A percentile compares a stretch with the other conserved stretches of the same genome.
Evolutionary conservation across 371 early-diverging fungal species (phyloP).

Genomic region (Mortierella sp.): DNA sequence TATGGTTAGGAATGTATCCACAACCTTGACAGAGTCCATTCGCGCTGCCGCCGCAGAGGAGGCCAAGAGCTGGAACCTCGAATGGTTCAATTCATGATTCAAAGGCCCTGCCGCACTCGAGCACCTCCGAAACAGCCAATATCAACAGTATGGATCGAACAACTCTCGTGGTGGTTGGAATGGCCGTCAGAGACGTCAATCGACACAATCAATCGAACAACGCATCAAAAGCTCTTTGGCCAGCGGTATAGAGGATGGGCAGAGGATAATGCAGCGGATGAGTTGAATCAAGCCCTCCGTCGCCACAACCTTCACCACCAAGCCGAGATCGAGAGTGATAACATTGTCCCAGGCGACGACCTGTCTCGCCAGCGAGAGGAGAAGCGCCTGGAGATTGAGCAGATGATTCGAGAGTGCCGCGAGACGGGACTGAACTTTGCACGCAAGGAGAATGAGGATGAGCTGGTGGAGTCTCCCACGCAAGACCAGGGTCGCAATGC

Average conservation of each 20-base stretch:
- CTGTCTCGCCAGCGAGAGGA: slow-evolving; percentile 24
- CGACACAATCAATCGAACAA: slow-evolving; percentile 21
- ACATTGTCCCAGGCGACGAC: not conserved
- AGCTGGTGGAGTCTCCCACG: not conserved
- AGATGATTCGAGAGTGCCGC: slow-evolving; percentile 47
- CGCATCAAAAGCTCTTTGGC: slow-evolving; percentile 30
- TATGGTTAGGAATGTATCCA: slow-evolving; percentile 38
- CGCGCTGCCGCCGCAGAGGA: slow-evolving; percentile 50
- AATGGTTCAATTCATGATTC: slow-evolving; percentile 13
- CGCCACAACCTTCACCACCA: slow-evolving; percentile 22
- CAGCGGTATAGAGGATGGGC: slow-evolving; percentile 9
- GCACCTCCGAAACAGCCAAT: slow-evolving; percentile 24
- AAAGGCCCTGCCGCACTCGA: slow-evolving; percentile 48
- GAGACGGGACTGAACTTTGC: slow-evolving; percentile 35
- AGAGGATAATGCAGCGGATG: slow-evolving; percentile 8
- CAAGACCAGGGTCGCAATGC: not conserved
- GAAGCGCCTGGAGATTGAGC: slow-evolving; percentile 44
- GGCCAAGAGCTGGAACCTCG: slow-evolving; percentile 25
- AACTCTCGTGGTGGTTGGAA: slow-evolving; percentile 11
- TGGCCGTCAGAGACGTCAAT: slow-evolving; percentile 17
- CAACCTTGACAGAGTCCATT: slow-evolving; percentile 44
- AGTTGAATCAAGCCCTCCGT: slow-evolving; percentile 25
- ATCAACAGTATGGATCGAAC: slow-evolving; percentile 1
- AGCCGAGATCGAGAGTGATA: not conserved
- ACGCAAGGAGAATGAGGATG: slow-evolving; percentile 13